Conservation (phyloP, 2,329 filamentous ascomycete genomes). For the Colletotrichum zoysiae region DNA sequence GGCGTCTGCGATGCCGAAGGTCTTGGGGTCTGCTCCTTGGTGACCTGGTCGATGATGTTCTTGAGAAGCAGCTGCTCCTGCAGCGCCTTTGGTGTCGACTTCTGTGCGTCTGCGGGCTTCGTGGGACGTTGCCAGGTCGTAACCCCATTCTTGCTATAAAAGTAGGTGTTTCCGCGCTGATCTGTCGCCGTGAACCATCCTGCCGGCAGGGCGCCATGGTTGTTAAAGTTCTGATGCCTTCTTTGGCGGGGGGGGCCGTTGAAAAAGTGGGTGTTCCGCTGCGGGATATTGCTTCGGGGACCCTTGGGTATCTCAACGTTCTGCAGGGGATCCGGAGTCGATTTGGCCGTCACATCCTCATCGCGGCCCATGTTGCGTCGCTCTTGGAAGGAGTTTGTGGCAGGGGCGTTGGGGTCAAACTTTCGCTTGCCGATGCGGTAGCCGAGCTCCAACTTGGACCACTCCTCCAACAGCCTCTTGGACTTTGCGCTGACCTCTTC, state of each 20-base stretch:
- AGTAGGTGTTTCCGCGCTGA: constrained; percentile 80
- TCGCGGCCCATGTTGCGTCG: constrained; percentile 67
- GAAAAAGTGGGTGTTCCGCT: constrained; percentile 64
- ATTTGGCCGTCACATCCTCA: constrained; percentile 51
- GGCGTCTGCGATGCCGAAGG: constrained; percentile 73
- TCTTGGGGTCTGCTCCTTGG: constrained; percentile 73
- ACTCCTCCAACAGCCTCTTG: constrained; percentile 79
- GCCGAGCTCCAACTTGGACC: constrained; percentile 89
- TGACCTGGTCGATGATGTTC: constrained; percentile 87
- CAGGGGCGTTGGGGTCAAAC: constrained; percentile 74
- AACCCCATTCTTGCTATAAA: constrained; percentile 82
- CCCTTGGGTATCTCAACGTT: constrained; percentile 68
- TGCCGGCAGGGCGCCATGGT: constrained; percentile 72
- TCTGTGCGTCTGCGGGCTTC: constrained; percentile 72
- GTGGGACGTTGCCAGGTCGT: constrained; percentile 88
- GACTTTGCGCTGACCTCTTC: constrained; percentile 81
- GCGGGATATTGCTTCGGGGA: constrained; percentile 70
- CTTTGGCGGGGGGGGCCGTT: constrained; percentile 54
- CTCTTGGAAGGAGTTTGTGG: constrained; percentile 69
- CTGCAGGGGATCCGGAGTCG: constrained; percentile 57
- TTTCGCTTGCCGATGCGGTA: constrained; percentile 96
- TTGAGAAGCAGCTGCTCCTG: constrained; percentile 81
- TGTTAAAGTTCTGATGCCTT: constrained; percentile 66
- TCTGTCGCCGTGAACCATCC: constrained; percentile 88
- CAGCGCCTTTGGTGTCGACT: constrained; percentile 72